Percentiles rank a stretch among this genome's conserved stretches.
These are phyloP conservation scores for Phytophthora capsici DNA, from an alignment of 352 stramenopile genomes.

Conservation along the genomic window DNA sequence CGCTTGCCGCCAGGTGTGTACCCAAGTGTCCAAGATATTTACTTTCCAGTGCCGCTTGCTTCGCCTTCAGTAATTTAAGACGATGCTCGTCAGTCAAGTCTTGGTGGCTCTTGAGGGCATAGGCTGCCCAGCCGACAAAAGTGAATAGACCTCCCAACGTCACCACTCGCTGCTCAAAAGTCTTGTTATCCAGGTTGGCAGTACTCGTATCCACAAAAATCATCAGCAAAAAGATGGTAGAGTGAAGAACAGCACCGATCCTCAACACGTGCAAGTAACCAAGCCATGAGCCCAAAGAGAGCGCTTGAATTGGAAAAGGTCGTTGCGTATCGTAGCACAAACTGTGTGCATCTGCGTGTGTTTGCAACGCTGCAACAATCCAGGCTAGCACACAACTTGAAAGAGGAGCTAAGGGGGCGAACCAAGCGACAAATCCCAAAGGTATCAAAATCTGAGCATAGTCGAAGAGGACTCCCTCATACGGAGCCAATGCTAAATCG, in stretches of 20 bases:
- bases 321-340: constrained; percentile 69
- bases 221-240: constrained; percentile 44
- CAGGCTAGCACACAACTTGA: constrained; percentile 49
- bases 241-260: constrained; percentile 59
- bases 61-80: constrained; percentile 24
- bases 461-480: constrained; percentile 79
- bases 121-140: constrained; percentile 48
- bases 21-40: constrained; percentile 67
- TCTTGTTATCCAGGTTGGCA: constrained; percentile 34
- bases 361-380: constrained; percentile 59
- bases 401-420: constrained; percentile 56
- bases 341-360: constrained; percentile 70
- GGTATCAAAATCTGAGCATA: constrained; percentile 75
- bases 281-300: constrained; percentile 69
- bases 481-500: constrained; percentile 54
- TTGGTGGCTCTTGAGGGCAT: constrained; percentile 42
- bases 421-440: constrained; percentile 73
- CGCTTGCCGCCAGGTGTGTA: constrained; percentile 28
- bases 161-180: constrained; percentile 27
- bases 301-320: constrained; percentile 55
- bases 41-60: constrained; percentile 54
- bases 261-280: constrained; percentile 63
- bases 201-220: constrained; percentile 15
- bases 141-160: constrained; percentile 23
- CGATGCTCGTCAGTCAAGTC: constrained; percentile 44